Base-by-base conservation (phyloP, 2,329 filamentous ascomycete species). In the Penicillium sp. region DNA sequence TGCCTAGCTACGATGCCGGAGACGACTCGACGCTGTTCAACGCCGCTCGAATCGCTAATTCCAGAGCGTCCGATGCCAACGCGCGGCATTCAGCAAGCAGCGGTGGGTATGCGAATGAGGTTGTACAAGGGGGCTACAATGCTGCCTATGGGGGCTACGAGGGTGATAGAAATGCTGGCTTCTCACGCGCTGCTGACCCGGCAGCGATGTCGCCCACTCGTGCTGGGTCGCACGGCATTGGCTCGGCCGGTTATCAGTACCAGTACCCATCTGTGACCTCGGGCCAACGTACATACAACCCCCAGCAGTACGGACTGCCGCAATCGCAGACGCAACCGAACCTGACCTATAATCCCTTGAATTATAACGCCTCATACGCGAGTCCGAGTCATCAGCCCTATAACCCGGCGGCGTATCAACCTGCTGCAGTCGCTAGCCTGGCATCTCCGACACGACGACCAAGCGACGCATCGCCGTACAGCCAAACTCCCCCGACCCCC, bases 1-100 rank as follows among this genome's bases (percentile, higher is more conserved):
- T 81, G 54, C 78, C 80, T 40, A 91, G 85, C 72, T 89, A 87
- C 72, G 84, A 89, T 66, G 81, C 77, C 56, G 86, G 85, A 54
- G 87, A 93, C 66, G 86, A 91, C 65, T 73, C 76, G 39, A 69
- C 73, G 40, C 80, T 82, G 45, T 70, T 72, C 47, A 68, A 70
- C 47, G 45, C 63, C 8, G 42, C 61, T 8, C 56, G 58, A 35
- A 56, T 56, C 24, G 55, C 60, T 37, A 56, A 58, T 32, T 31
- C 60, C 13, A 60, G 60, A 46, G 65, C 69, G 47, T 65, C 63
- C 31, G 71, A 71, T 44, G 56, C 60, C 14, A 62, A 61, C 44
- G 46, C 61, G 44, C 62, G 64, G 18, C 68, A 68, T 54, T 41
- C 60, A 53, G 56, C 70, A 58, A 63, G 64, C 56, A 51, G 60